These are phyloP conservation scores for Penicillium waksmanii DNA, from an alignment of 495 filamentous ascomycete genomes.

Conservation along the genomic window DNA sequence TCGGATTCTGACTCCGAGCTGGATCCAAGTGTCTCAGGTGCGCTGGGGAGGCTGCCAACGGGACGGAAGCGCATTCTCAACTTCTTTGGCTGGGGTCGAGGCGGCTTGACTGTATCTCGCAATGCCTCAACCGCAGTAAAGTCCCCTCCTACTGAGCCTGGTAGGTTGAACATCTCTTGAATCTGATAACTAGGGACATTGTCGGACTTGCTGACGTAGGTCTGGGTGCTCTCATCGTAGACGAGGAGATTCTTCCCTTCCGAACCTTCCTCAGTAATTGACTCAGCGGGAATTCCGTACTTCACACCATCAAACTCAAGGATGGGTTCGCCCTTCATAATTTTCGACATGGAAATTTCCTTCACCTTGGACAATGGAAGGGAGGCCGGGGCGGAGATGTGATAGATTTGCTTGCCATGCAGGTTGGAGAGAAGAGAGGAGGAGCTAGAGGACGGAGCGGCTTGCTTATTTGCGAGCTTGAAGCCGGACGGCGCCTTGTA, in stretches of 20 bases:
- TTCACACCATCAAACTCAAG: slow-evolving; percentile 42
- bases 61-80: slow-evolving; percentile 64
- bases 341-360: slow-evolving; percentile 45
- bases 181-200: slow-evolving; percentile 49
- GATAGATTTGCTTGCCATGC: slow-evolving; percentile 47
- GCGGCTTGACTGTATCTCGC: slow-evolving; percentile 44
- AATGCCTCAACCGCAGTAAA: slow-evolving; percentile 39
- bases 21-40: slow-evolving; percentile 52
- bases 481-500: slow-evolving; percentile 50
- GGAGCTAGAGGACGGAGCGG: slow-evolving; percentile 37
- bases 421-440: slow-evolving; percentile 46
- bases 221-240: slow-evolving; percentile 40
- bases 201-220: slow-evolving; percentile 35
- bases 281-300: slow-evolving; percentile 51
- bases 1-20: slow-evolving; percentile 52
- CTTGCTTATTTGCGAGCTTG: slow-evolving; percentile 41
- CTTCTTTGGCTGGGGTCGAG: slow-evolving; percentile 58
- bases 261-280: slow-evolving; percentile 36
- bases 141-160: slow-evolving; percentile 19
- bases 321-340: slow-evolving; percentile 47
- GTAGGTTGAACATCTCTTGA: slow-evolving; percentile 46
- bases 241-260: slow-evolving; percentile 40
- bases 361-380: slow-evolving; percentile 49
- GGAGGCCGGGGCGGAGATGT: slow-evolving; percentile 48
- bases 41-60: slow-evolving; percentile 49